Evolutionary conservation across 2,329 filamentous ascomycete genomes (phyloP), one percentile per base, ranked within the genome.

Genomic region (Hypoxylon sp.): DNA sequence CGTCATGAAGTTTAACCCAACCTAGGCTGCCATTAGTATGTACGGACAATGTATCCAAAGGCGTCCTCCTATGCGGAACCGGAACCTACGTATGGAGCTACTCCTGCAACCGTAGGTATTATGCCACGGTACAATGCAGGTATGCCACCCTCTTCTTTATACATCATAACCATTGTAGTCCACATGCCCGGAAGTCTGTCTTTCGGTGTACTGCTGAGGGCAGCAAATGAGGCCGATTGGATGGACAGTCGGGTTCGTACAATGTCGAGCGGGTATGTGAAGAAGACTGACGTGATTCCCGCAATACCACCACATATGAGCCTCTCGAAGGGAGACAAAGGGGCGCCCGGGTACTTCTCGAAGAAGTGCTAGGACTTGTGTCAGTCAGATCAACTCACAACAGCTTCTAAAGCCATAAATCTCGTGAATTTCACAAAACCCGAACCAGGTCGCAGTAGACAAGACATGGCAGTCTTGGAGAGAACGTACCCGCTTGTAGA

Each of bases 1-100:
- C 4, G 93, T 93, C 93, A 98, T 98, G 79, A 99, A 99, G 78
- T 99, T 99, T 57, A 99, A 84, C 38, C 96, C 96, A 66, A 99
- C 91, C 90, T 93, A 71, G 40, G 16, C n/a, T 24, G 11, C 40
- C 14, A 59, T 74, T 44, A 73, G 69, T 70, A 63, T 66, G 69
- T 26, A 16, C 54, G 51, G 18, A 16, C 16, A 45, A 14, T 49
- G 26, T 54, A 40, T 7, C 12, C 45, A 51, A 46, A n/a, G n/a
- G n/a, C 24, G 28, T 12, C 24, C 38, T n/a, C 24, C 2, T 36
- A 44, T 14, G 30, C 18, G 30, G 24, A 48, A 32, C 49, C 2
- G 20, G 38, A 64, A 75, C 81, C 63, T 79, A 93, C 95, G 77
- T 98, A 98, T 71, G 96, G 96, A 40, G 96, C 96, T 32, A 99